Conservation (phyloP, 164 flowering plant genomes). For the Pachysandra terminalis region DNA sequence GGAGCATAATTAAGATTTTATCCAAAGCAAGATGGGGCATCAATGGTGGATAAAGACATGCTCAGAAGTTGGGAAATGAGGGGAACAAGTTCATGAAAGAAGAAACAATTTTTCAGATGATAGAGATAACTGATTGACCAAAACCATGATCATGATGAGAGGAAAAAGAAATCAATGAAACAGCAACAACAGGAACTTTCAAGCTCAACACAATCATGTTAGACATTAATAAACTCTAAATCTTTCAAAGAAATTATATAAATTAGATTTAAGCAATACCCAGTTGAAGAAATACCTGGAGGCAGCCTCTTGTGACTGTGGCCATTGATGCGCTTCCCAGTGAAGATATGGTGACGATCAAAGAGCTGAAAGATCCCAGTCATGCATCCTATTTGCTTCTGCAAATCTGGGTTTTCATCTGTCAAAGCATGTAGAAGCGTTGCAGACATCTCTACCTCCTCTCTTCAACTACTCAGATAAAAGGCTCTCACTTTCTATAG, state of each 20-base stretch:
- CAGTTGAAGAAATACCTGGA: constrained; percentile 20
- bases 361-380: constrained; percentile 48
- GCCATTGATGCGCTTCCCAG: constrained; percentile 34
- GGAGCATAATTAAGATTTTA: background rate
- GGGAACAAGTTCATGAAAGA: background rate
- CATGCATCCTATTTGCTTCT: constrained; percentile 54
- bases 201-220: too few relatives aligned
- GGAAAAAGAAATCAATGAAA: too few relatives aligned
- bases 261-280: background rate
- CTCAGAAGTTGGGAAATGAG: background rate
- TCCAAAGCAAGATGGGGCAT: background rate
- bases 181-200: too few relatives aligned
- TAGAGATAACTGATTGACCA: background rate
- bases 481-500: background rate
- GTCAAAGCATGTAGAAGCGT: constrained; percentile 37
- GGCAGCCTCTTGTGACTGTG: constrained; percentile 25
- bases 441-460: constrained; percentile 30
- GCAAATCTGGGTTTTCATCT: constrained; percentile 43
- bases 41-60: background rate
- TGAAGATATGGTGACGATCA: constrained; percentile 59
- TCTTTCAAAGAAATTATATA: background rate
- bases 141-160: background rate
- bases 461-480: constrained; percentile 6
- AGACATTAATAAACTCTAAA: background rate
- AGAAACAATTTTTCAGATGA: background rate